Conservation (phyloP, 163 green algal species). For the Coccomyxa subellipsoidea region DNA sequence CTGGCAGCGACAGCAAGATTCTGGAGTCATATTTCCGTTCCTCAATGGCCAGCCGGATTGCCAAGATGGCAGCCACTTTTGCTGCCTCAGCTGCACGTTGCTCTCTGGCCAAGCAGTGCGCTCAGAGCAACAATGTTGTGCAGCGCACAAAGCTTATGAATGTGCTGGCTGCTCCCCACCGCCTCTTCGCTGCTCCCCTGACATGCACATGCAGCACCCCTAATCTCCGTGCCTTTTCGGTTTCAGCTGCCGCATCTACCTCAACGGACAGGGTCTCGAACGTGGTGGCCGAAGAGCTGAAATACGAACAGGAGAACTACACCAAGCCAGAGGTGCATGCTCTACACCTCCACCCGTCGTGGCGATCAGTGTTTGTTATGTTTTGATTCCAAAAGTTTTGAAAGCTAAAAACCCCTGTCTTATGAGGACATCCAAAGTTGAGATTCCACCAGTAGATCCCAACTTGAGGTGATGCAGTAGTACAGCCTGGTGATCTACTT, state of each 20-base stretch:
- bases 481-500: neutral
- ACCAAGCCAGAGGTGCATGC: neutral
- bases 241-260: neutral
- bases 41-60: neutral
- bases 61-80: constrained; percentile 4
- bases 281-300: neutral
- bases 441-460: no score
- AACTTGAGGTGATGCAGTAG: no score
- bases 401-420: no score
- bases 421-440: no score
- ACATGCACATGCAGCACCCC: neutral
- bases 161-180: neutral
- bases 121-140: neutral
- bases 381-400: no score
- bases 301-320: constrained; percentile 13
- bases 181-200: neutral
- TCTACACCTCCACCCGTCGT: neutral
- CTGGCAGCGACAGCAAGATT: neutral
- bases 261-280: neutral
- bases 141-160: neutral
- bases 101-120: neutral
- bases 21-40: neutral
- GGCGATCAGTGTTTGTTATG: neutral
- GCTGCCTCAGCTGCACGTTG: neutral
- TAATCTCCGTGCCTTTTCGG: neutral